Percentiles rank a stretch among this genome's conserved stretches.
Evolutionary conservation across 2,329 filamentous ascomycete genomes (phyloP).

Genomic region (Colletotrichum musicola): DNA sequence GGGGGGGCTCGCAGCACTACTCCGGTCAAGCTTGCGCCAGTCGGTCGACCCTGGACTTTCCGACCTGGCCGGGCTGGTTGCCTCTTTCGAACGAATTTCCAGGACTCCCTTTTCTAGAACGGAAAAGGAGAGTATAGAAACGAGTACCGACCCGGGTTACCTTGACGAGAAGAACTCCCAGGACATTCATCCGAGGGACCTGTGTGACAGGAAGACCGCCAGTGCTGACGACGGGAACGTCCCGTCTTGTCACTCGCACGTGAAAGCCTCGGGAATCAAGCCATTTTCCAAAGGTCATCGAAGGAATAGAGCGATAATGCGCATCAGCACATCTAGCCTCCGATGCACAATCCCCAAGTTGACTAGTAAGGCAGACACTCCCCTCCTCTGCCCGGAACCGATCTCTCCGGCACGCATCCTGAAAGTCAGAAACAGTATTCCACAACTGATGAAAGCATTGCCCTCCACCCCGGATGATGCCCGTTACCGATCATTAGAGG

Average conservation of each 20-base stretch:
- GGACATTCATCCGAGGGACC: background rate
- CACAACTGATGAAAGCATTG: conserved; percentile 65
- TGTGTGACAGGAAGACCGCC: too few relatives aligned
- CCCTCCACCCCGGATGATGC: conserved; percentile 57
- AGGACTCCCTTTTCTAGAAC: conserved; percentile 42
- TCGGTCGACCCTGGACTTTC: conserved; percentile 43
- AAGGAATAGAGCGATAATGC: conserved; percentile 44
- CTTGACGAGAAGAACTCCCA: conserved; percentile 20
- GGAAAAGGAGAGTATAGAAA: conserved; percentile 31
- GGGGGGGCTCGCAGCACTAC: conserved; percentile 13
- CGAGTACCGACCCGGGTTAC: background rate
- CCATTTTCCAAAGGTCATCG: conserved; percentile 42
- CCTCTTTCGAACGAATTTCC: conserved; percentile 45
- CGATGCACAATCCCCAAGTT: background rate
- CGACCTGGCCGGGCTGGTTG: conserved; percentile 47
- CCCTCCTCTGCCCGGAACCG: conserved; percentile 60
- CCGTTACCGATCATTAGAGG: background rate
- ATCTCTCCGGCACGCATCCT: conserved; percentile 60
- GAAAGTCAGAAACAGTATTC: conserved; percentile 62
- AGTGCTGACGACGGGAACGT: background rate
- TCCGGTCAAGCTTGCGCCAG: conserved; percentile 27
- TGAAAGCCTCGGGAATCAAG: background rate
- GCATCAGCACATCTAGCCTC: conserved; percentile 40
- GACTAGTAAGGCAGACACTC: background rate
- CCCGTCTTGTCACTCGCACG: background rate